These are phyloP conservation scores for Bipolaris bicolor DNA, from an alignment of 2,329 filamentous ascomycete genomes.

Conservation along the genomic window DNA sequence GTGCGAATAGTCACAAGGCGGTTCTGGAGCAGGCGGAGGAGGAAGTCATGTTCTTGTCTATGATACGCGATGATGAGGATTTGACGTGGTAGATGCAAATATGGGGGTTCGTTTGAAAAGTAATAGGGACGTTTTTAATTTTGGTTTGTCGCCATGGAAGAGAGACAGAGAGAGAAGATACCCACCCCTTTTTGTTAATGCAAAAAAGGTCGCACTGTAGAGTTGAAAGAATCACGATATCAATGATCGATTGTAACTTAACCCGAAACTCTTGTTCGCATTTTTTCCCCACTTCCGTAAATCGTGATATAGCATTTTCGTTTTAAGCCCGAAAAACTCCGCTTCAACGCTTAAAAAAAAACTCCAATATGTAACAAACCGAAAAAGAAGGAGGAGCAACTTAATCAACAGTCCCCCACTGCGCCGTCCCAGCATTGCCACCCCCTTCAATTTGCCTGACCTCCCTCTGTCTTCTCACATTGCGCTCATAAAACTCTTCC, in stretches of 20 bases:
- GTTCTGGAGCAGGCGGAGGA: slow-evolving; percentile 16
- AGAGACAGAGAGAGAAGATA: too few relatives aligned
- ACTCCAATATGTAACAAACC: background rate
- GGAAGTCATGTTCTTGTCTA: slow-evolving; percentile 11
- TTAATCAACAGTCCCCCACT: slow-evolving; percentile 42
- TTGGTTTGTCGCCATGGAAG: too few relatives aligned
- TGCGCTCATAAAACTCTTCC: slow-evolving; percentile 42
- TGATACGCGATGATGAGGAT: slow-evolving; percentile 10
- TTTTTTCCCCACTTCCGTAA: too few relatives aligned
- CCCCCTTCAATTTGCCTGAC: slow-evolving; percentile 38
- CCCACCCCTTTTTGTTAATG: too few relatives aligned
- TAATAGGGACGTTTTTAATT: background rate
- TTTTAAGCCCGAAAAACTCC: too few relatives aligned
- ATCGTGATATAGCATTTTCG: too few relatives aligned
- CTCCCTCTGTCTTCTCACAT: slow-evolving; percentile 41
- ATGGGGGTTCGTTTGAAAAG: background rate
- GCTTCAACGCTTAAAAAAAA: too few relatives aligned
- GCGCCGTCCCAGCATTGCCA: slow-evolving; percentile 2
- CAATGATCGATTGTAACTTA: too few relatives aligned
- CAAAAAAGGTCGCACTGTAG: too few relatives aligned
- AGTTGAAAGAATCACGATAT: too few relatives aligned
- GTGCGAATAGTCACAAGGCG: slow-evolving; percentile 10
- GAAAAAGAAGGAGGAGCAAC: background rate
- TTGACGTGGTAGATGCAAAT: background rate
- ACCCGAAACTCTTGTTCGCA: too few relatives aligned